Base-by-base conservation (phyloP, 176 grass and related monocot genomes). In the Aegilops bicornis region DNA sequence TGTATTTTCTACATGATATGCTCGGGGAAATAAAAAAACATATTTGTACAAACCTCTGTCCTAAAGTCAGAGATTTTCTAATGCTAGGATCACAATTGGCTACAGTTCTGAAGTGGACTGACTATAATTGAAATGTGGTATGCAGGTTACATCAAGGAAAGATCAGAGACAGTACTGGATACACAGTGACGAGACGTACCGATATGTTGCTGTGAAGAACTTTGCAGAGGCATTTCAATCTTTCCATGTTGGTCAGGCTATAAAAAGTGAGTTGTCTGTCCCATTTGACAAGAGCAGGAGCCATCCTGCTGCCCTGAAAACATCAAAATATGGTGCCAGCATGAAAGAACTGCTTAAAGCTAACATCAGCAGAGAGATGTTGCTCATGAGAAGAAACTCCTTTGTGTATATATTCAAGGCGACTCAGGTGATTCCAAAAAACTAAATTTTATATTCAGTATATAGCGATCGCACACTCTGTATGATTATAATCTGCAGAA, bases 321-420 rank as follows among this genome's bases (percentile, higher is more conserved):
- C 91, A 61, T 90, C 91, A 13, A 98, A 83, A 42, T 98, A 84
- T 56, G 89, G 93, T 36, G 88, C 92, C 12, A 89, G 58, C 68
- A 88, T 78, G 67, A 91, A 36, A 76, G 91, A 98, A 31, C 64
- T 98, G 77, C 76, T 98, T 15, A 87, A 83, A 74, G 90, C 96
- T 30, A 95, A 88, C 76, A 86, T 95, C 33, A 87, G 78, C 76
- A 89, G 96, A 82, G 96, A 98, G 64, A 79, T 95, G 33, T 78
- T 98, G 29, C 91, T 98, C 52, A 98, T 98, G 96, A 98, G 91
- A 85, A 87, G 96, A 75, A 95, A 98, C 12, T 89, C 93, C 47
- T 98, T 98, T 66, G 89, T 98, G 36, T 98, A 98, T 62, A 87
- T 94, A 61, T 98, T 98, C 70, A 95, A 89, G 54, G 80, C 88